Evolutionary conservation across 2,329 filamentous ascomycete genomes (phyloP).

Genomic region (Tolypocladium album): DNA sequence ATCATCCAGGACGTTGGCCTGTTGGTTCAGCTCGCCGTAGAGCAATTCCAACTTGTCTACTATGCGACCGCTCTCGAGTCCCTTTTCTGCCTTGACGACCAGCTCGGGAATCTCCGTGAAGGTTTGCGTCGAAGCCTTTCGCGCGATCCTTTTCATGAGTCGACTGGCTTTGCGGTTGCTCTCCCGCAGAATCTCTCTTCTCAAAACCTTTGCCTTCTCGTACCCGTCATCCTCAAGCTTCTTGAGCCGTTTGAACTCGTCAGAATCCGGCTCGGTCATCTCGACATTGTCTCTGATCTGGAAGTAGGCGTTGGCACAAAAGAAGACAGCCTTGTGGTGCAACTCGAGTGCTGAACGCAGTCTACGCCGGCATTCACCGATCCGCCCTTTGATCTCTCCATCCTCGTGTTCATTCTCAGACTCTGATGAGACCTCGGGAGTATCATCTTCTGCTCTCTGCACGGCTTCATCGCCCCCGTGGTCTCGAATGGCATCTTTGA

Average conservation of each 20-base stretch:
- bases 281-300: conserved; percentile 67
- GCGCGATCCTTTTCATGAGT: conserved; percentile 52
- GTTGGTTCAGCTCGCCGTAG: conserved; percentile 55
- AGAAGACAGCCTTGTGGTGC: conserved; percentile 75
- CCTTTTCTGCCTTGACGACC: conserved; percentile 40
- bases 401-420: conserved; percentile 25
- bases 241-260: conserved; percentile 56
- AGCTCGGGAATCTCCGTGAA: conserved; percentile 54
- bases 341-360: conserved; percentile 67
- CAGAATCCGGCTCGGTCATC: conserved; percentile 54
- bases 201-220: conserved; percentile 64
- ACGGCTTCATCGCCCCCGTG: conserved; percentile 2
- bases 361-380: conserved; percentile 49
- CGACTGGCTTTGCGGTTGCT: conserved; percentile 21
- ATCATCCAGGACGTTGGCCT: conserved; percentile 58
- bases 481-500: conserved; percentile 39
- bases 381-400: conserved; percentile 23
- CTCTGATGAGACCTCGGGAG: conserved; percentile 12
- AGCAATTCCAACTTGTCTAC: conserved; percentile 57
- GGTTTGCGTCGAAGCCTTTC: conserved; percentile 37
- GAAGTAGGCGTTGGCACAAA: conserved; percentile 71
- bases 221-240: conserved; percentile 63
- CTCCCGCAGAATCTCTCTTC: conserved; percentile 66
- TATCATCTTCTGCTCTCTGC: conserved; percentile 1
- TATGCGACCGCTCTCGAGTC: conserved; percentile 62